Percentiles rank a stretch among this genome's conserved stretches.
Conservation (phyloP, 2,329 filamentous ascomycete species). For the Verticillium dahliae region DNA sequence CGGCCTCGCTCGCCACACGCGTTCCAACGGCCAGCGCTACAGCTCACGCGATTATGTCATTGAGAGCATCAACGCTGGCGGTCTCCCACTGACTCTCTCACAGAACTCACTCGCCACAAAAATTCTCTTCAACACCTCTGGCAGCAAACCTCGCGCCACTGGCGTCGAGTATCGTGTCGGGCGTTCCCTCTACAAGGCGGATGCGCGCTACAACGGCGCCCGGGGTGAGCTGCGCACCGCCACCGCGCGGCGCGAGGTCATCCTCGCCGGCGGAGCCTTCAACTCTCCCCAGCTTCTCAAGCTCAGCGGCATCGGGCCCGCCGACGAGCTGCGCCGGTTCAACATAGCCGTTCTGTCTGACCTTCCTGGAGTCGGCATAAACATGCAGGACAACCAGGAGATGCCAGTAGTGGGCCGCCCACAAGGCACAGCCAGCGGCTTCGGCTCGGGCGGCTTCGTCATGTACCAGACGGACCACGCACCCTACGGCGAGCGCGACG, state of each 20-base stretch:
- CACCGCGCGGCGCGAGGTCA: conserved; percentile 28
- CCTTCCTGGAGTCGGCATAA: conserved; percentile 48
- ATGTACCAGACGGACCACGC: conserved; percentile 5
- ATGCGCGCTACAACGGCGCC: conserved; percentile 4
- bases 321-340: conserved; percentile 31
- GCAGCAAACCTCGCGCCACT: background rate
- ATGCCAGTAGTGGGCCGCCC: conserved; percentile 21
- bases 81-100: conserved; percentile 27
- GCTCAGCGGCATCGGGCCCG: conserved; percentile 41
- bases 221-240: conserved; percentile 4
- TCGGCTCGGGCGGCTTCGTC: conserved; percentile 2
- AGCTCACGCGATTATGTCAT: conserved; percentile 16
- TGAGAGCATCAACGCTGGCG: conserved; percentile 21
- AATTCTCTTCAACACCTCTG: conserved; percentile 16
- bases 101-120: conserved; percentile 27
- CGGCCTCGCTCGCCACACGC: conserved; percentile 17
- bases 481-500: background rate
- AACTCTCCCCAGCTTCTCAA: conserved; percentile 46
- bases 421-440: conserved; percentile 8
- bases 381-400: conserved; percentile 39
- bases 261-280: conserved; percentile 41
- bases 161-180: conserved; percentile 13
- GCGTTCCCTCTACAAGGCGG: conserved; percentile 13
- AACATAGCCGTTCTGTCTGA: conserved; percentile 42
- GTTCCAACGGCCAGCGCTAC: conserved; percentile 19